Evolutionary conservation across 1,284 basidiomycete genomes (phyloP).

Genomic region (Papiliotrema nemorosa): DNA sequence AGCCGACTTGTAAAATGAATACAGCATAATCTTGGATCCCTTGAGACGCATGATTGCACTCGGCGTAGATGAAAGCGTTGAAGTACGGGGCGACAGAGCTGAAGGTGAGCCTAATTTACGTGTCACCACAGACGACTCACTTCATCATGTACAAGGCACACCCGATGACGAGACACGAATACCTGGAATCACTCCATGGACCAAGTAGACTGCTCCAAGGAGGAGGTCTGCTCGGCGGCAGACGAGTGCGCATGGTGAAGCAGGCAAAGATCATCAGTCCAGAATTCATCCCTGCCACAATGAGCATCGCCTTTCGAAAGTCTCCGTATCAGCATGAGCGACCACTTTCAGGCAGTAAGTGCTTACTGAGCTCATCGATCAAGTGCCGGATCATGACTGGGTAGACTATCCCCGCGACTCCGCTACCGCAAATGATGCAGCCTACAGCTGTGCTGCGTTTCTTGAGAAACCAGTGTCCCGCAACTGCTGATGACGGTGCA

Average conservation of each 20-base stretch:
- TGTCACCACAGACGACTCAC: conserved; percentile 16
- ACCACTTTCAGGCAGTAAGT: background rate
- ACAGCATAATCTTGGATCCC: conserved; percentile 33
- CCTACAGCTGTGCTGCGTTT: conserved; percentile 39
- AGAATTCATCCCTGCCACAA: conserved; percentile 41
- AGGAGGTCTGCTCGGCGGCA: conserved; percentile 35
- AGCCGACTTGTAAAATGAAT: conserved; percentile 38
- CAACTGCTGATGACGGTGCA: conserved; percentile 40
- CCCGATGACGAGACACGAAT: conserved; percentile 29
- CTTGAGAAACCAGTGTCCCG: conserved; percentile 44
- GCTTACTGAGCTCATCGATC: conserved; percentile 30
- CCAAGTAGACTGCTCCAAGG: conserved; percentile 29
- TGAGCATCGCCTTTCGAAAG: conserved; percentile 42
- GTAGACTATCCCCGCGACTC: conserved; percentile 44
- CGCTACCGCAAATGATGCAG: conserved; percentile 39
- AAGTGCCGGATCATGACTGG: conserved; percentile 43
- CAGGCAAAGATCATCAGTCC: conserved; percentile 37
- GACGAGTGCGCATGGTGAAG: conserved; percentile 40
- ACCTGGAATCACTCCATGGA: conserved; percentile 35
- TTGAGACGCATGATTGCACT: conserved; percentile 20
- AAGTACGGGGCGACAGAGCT: conserved; percentile 40
- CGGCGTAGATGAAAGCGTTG: conserved; percentile 28
- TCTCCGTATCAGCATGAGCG: conserved; percentile 18
- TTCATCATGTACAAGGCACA: conserved; percentile 30
- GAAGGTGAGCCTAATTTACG: background rate